Base-by-base conservation (phyloP, 257 asterid species). In the Scutellaria galericulata region DNA sequence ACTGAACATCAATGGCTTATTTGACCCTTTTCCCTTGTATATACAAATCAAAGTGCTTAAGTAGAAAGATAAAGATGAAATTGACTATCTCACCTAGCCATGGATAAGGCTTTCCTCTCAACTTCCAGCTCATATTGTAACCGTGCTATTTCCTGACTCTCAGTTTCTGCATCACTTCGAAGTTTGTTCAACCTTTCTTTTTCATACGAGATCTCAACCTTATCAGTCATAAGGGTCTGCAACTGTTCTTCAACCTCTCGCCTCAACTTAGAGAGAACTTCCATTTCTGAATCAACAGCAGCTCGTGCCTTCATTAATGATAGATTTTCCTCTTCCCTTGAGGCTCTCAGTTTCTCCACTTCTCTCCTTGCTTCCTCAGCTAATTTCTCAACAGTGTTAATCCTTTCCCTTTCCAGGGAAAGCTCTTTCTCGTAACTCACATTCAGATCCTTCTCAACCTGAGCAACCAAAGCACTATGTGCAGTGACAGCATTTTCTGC, bases 401-500 rank as follows among this genome's bases (percentile, higher is more conserved):
- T 84, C 78, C 83, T 95, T 76, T 92, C 96, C 71, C 88, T 92
- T 88, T 92, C 96, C 77, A 82, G 72, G 50, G 63, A 70, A 64
- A 95, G 94, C 75, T 95, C 93, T 76, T 84, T 81, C 81, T 86
- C 96, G 11, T 80, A 92, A 75, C 82, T 88, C 54, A 90, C 81
- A 80, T 87, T 90, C 59, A 95, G 86, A 80, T 95, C 99, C 82
- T 86, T 83, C 82, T 95, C 98, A 55, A 90, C 96, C 76, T 92
- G 85, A 80, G 98, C 96, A 24, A 92, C 92, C 51, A 95, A 83
- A 67, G 93, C 94, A 82, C 79, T 92, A 75, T 95, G 99, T n/a
- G 87, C 97, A 77, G 97, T 76, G 64, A 95, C 99, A 59, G 96
- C 99, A 13, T 90, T 92, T 79, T 95, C 99, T 64, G 99, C 99